Evolutionary conservation across 2,329 filamentous ascomycete genomes (phyloP).

Genomic region (Stemphylium lycopersici): DNA sequence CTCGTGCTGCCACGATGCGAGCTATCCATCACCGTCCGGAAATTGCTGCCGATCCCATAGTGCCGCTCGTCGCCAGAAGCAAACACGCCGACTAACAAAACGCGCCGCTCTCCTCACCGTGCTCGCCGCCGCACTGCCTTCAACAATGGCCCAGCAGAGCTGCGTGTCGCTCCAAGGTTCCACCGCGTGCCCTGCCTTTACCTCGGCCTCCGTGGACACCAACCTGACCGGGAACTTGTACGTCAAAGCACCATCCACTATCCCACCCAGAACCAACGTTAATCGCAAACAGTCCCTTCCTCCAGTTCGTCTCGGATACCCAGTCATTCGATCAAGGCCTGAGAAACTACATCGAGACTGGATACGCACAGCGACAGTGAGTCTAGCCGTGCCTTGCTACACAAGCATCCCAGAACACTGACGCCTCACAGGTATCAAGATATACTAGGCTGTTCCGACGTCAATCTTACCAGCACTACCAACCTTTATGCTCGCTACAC

Average conservation of each 20-base stretch:
- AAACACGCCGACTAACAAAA: slow-evolving; percentile 22
- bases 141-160: slow-evolving; percentile 48
- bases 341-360: slow-evolving; percentile 72
- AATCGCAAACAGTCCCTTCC: slow-evolving; percentile 71
- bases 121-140: slow-evolving; percentile 39
- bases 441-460: slow-evolving; percentile 77
- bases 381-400: slow-evolving; percentile 31
- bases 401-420: slow-evolving; percentile 24
- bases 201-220: slow-evolving; percentile 73
- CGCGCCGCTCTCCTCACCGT: slow-evolving; percentile 29
- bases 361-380: slow-evolving; percentile 80
- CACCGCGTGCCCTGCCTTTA: slow-evolving; percentile 73
- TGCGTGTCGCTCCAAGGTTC: slow-evolving; percentile 75
- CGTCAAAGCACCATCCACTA: slow-evolving; percentile 23
- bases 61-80: slow-evolving; percentile 29
- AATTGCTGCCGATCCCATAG: slow-evolving; percentile 17
- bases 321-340: slow-evolving; percentile 79
- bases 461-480: slow-evolving; percentile 79
- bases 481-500: slow-evolving; percentile 92
- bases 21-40: slow-evolving; percentile 10
- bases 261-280: slow-evolving; percentile 1
- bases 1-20: slow-evolving; percentile 16
- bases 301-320: slow-evolving; percentile 77
- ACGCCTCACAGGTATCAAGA: slow-evolving; percentile 72
- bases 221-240: slow-evolving; percentile 70